Evolutionary conservation across 441 rosid genomes (phyloP).

Genomic region (Syzygium syzygioides): DNA sequence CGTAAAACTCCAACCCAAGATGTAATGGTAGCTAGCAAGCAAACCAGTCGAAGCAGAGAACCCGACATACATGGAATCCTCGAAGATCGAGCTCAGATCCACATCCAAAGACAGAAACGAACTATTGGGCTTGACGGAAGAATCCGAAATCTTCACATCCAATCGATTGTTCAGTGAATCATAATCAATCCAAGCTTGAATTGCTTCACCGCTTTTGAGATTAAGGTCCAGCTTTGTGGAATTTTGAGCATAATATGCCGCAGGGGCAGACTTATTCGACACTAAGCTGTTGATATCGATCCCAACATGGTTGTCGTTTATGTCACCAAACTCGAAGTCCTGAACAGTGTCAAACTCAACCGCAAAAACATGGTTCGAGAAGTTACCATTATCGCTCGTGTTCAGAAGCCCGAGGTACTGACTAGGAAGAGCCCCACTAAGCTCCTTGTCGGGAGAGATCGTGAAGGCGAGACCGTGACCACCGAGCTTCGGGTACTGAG

Average conservation of each 20-base stretch:
- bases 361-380: constrained; percentile 55
- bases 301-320: constrained; percentile 71
- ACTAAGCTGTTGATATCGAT: constrained; percentile 50
- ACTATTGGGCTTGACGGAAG: constrained; percentile 44
- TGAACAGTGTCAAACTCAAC: constrained; percentile 78
- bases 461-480: constrained; percentile 83
- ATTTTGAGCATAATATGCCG: constrained; percentile 35
- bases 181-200: constrained; percentile 83
- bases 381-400: constrained; percentile 36
- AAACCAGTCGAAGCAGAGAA: constrained; percentile 81
- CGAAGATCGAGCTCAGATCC: constrained; percentile 43
- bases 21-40: constrained; percentile 66
- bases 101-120: constrained; percentile 48
- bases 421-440: constrained; percentile 47
- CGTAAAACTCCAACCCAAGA: constrained; percentile 80
- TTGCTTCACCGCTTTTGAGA: constrained; percentile 41
- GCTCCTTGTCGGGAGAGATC: constrained; percentile 41
- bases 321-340: constrained; percentile 61
- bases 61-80: constrained; percentile 68
- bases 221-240: constrained; percentile 24
- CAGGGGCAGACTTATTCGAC: constrained; percentile 53
- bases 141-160: constrained; percentile 60
- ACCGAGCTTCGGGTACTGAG: constrained; percentile 57
- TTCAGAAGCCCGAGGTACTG: constrained; percentile 74
- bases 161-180: constrained; percentile 43